Base-by-base conservation (phyloP, 495 filamentous ascomycete genomes). In the Bacidia rubella region DNA sequence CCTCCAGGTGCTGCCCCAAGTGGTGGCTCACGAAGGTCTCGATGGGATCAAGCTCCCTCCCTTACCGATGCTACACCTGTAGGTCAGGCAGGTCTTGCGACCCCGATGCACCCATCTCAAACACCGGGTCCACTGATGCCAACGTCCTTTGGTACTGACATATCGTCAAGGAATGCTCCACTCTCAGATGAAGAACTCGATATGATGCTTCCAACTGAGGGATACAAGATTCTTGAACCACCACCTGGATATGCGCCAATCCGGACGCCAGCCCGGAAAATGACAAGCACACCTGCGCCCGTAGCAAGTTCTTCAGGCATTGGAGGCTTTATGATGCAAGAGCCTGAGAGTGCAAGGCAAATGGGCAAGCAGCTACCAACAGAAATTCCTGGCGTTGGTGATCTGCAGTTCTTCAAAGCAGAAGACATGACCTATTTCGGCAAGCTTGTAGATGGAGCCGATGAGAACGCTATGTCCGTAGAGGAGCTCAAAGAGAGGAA, bases 381-480 rank as follows among this genome's bases (percentile, higher is more conserved):
- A 3, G 92, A 96, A 65, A 96, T 99, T 53, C 90, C 93, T 19
- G 93, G 93, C 24, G 90, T 99, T 41, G 93, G 93, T 49, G 93
- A 99, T 63, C 72, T 99, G 39, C 90, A 95, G 56, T 99, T 97
- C 67, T 97, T 97, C 77, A 99, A 99, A 69, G 79, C 87, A 10
- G 92, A 96, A 68, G 93, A 99, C 72, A 97, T 96, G 93, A 80
- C 85, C 25, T 99, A 99, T 70, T 99, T 99, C 60, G 90, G 92
- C 50, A 99, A 97, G 73, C 75, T 99, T 20, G 88, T 93, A 42
- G 93, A 97, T 63, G 87, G 85, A 15, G 81, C 81, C n/a, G 87
- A 99, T 62, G 93, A 99, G 64, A 89, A 87, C 57, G 74, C 80
- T 32, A 81, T 99, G 72, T 86, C 78, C 39, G 87, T 97, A 11